Conservation (phyloP, 108 stramenopile species). For the Cyclotella kingstonii region DNA sequence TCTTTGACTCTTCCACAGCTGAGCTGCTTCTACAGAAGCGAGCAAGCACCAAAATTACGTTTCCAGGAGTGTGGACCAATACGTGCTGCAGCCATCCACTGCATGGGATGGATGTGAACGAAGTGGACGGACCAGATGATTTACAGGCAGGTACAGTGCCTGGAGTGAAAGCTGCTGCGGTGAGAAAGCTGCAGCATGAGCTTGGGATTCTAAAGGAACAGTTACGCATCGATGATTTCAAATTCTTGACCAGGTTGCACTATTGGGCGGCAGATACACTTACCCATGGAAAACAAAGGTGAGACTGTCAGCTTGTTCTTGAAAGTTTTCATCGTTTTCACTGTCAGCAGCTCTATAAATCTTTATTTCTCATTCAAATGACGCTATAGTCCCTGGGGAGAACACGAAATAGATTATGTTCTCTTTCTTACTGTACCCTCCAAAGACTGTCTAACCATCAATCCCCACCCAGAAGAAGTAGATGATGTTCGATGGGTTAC, state of each 20-base stretch:
- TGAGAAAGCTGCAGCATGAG: slow-evolving; percentile 97
- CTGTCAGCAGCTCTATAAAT: neutral
- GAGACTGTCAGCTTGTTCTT: slow-evolving; percentile 4
- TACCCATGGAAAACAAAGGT: slow-evolving; percentile 81
- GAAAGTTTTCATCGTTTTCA: too few species aligned
- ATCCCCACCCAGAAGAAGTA: slow-evolving; percentile 93
- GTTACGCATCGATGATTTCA: slow-evolving; percentile 74
- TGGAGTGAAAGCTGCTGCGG: slow-evolving; percentile 94
- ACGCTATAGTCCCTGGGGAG: slow-evolving; percentile 89
- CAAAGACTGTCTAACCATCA: slow-evolving; percentile 64
- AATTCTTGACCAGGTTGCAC: slow-evolving; percentile 96
- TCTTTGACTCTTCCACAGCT: slow-evolving; percentile 88
- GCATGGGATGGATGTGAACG: slow-evolving; percentile 80
- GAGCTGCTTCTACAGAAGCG: slow-evolving; percentile 94
- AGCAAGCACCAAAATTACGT: slow-evolving; percentile 94
- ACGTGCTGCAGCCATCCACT: slow-evolving; percentile 98
- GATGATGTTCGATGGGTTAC: slow-evolving; percentile 73
- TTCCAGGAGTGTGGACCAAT: slow-evolving; percentile 99
- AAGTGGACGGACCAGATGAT: slow-evolving; percentile 72
- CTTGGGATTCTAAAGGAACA: slow-evolving; percentile 81
- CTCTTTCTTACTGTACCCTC: slow-evolving; percentile 71
- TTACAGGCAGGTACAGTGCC: slow-evolving; percentile 62
- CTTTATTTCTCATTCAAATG: slow-evolving; percentile 11
- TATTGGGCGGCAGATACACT: slow-evolving; percentile 95
- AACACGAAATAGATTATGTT: slow-evolving; percentile 99